phyloP scores from a whole-genome alignment of 1,139 yeast genomes.

The Yamadazyma aaseri region DNA sequence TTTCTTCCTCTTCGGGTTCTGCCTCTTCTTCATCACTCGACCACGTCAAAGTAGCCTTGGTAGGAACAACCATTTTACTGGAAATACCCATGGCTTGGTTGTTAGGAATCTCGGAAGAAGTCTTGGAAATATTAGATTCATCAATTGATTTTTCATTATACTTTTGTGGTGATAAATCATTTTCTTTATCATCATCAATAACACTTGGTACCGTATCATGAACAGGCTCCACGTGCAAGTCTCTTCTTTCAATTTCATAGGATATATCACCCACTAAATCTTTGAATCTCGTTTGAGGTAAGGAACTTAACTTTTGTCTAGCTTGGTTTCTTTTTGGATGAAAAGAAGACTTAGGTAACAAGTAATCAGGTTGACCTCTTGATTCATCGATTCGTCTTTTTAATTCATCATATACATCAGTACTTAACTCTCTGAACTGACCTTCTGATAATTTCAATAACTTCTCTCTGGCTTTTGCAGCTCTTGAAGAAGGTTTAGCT shows the following conservation, averaged over 20 bases:
- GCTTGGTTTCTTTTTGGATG: slow-evolving; percentile 97
- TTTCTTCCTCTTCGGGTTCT: slow-evolving; percentile 20
- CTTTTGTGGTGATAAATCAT: background rate
- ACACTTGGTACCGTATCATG: background rate
- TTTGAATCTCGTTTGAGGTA: slow-evolving; percentile 79
- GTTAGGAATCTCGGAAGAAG: slow-evolving; percentile 18
- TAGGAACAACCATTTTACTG: slow-evolving; percentile 68
- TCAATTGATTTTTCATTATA: slow-evolving; percentile 1
- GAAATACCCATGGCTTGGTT: slow-evolving; percentile 47
- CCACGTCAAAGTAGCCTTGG: slow-evolving; percentile 78
- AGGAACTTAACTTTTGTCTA: slow-evolving; percentile 82
- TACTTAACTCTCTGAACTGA: slow-evolving; percentile 86
- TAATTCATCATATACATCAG: slow-evolving; percentile 91
- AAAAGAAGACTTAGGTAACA: slow-evolving; percentile 69
- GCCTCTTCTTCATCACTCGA: slow-evolving; percentile 80
- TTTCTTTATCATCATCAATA: background rate
- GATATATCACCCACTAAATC: slow-evolving; percentile 90
- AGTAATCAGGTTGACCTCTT: slow-evolving; percentile 57
- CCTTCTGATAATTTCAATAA: slow-evolving; percentile 73
- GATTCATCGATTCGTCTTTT: slow-evolving; percentile 65
- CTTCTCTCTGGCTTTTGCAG: slow-evolving; percentile 81
- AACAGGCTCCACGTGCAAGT: slow-evolving; percentile 36
- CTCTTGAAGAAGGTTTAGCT: slow-evolving; percentile 52
- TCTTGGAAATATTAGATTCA: slow-evolving; percentile 8
- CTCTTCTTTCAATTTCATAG: slow-evolving; percentile 82